A percentile compares a stretch with the other conserved stretches of the same genome.
phyloP scores from a whole-genome alignment of 2,329 filamentous ascomycete species.

The Fusarium pseudoanthophilum region DNA sequence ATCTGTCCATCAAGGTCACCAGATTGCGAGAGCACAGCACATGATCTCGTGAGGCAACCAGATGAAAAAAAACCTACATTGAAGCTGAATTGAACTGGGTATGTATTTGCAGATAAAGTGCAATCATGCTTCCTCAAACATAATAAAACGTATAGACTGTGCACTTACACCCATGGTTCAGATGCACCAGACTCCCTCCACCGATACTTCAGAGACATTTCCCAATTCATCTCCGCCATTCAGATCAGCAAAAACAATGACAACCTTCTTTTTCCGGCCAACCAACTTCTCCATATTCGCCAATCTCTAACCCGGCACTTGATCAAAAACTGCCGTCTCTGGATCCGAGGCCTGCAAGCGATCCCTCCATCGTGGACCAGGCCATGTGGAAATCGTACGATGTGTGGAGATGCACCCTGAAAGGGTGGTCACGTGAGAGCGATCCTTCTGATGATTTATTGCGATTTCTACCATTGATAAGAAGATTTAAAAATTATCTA shows the following conservation, averaged over 20 bases:
- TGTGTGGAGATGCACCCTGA: conserved; percentile 33
- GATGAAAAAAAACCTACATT: rapidly evolving
- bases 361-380: conserved; percentile 15
- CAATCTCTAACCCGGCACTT: conserved; percentile 8
- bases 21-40: not conserved
- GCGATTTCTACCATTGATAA: not conserved
- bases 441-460: rapidly evolving
- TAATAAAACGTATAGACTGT: not conserved
- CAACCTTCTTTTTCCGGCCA: conserved; percentile 5
- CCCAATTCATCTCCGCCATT: not conserved
- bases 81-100: not conserved
- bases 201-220: not conserved
- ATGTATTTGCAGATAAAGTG: no score
- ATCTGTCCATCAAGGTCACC: not conserved
- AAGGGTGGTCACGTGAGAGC: conserved; percentile 32
- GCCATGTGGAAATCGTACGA: conserved; percentile 39
- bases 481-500: not conserved
- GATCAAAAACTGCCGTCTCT: not conserved
- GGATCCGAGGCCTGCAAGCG: conserved; percentile 12
- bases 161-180: no score
- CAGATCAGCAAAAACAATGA: not conserved
- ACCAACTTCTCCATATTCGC: not conserved
- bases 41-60: not conserved
- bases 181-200: not conserved
- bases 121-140: no score